A percentile compares a stretch with the other conserved stretches of the same genome.
Evolutionary conservation across 2,329 filamentous ascomycete genomes (phyloP).

Genomic region (Penicillium capsulatum): DNA sequence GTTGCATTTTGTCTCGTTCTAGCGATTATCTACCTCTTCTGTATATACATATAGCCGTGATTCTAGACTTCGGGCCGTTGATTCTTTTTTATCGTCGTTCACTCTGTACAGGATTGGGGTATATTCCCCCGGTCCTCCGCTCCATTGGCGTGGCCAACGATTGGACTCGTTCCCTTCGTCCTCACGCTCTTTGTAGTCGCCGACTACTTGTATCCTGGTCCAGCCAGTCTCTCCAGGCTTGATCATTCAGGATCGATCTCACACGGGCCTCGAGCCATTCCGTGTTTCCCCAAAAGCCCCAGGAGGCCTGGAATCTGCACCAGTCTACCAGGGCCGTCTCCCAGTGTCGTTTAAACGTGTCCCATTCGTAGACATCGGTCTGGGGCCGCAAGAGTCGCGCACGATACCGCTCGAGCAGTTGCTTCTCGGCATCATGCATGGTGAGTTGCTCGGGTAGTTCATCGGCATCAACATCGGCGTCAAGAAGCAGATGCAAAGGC

Average conservation of each 20-base stretch:
- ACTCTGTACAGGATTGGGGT: too few species aligned
- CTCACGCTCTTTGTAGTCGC: too few species aligned
- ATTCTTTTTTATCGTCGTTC: too few species aligned
- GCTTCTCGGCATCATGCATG: conserved; percentile 51
- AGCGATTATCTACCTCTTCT: background rate
- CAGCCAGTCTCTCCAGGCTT: conserved; percentile 48
- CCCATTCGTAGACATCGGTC: conserved; percentile 50
- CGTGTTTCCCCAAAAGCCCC: conserved; percentile 60
- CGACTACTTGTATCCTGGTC: conserved; percentile 16
- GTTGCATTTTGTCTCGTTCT: background rate
- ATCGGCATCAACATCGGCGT: conserved; percentile 16
- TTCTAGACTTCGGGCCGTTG: background rate
- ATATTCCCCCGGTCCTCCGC: too few species aligned
- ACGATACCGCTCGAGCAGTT: conserved; percentile 51
- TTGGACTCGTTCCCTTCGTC: too few species aligned
- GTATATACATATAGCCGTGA: background rate
- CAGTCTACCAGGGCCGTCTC: conserved; percentile 65
- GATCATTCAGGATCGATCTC: conserved; percentile 47
- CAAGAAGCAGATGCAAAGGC: conserved; percentile 53
- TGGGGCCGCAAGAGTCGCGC: conserved; percentile 10
- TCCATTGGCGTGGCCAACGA: too few species aligned
- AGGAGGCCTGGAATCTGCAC: conserved; percentile 59
- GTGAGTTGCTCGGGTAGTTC: conserved; percentile 39
- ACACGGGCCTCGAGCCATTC: conserved; percentile 56
- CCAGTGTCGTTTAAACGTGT: conserved; percentile 57